A percentile compares a stretch with the other conserved stretches of the same genome.
Conservation (phyloP, 2,329 filamentous ascomycete genomes). For the Talaromyces sp. region DNA sequence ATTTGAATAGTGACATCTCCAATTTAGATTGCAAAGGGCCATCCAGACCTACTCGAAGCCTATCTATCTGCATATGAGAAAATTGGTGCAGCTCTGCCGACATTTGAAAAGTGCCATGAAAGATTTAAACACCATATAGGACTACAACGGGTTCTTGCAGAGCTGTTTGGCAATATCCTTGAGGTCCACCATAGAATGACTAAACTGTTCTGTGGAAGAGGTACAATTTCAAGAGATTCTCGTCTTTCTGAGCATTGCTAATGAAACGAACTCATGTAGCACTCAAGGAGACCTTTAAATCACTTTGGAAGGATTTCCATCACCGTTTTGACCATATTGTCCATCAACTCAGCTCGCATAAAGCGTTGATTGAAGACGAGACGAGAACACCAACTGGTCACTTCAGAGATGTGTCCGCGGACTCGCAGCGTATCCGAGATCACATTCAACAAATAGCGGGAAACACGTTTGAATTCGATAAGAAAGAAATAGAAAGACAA, state of each 20-base stretch:
- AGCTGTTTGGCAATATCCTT: background rate
- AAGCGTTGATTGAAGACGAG: slow-evolving; percentile 7
- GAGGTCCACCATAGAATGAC: slow-evolving; percentile 5
- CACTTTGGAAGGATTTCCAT: slow-evolving; percentile 3
- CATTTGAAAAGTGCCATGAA: background rate
- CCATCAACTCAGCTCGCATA: background rate
- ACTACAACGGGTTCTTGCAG: slow-evolving; percentile 1
- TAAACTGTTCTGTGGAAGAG: slow-evolving; percentile 2
- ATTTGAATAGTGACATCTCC: background rate
- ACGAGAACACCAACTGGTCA: background rate
- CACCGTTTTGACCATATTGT: background rate
- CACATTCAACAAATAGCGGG: background rate
- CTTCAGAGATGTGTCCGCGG: background rate
- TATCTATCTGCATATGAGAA: slow-evolving; percentile 7
- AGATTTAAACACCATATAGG: background rate
- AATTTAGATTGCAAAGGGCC: slow-evolving; percentile 1
- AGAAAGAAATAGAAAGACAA: background rate
- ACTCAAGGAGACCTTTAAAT: background rate
- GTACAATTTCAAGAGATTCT: background rate
- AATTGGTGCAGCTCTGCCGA: background rate
- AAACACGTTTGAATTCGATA: background rate
- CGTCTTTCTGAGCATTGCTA: background rate
- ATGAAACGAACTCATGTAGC: background rate
- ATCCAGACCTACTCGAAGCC: slow-evolving; percentile 1
- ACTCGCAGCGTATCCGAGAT: slow-evolving; percentile 1